These are phyloP conservation scores for Eudorina sp. DNA, from an alignment of 139 green algal genomes.

Conservation along the genomic window DNA sequence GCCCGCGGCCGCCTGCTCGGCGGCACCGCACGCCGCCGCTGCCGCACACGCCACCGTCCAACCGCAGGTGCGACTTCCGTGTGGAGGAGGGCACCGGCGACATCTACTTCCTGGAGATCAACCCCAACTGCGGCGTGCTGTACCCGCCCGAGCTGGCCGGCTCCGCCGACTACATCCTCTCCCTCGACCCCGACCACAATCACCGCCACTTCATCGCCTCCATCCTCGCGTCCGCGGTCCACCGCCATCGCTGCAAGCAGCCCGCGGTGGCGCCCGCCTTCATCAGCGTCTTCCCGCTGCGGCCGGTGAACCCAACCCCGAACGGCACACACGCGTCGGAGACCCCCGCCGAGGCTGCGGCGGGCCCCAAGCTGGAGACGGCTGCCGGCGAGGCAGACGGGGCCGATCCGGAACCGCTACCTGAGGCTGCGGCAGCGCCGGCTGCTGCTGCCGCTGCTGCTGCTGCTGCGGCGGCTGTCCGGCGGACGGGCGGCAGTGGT, in stretches of 20 bases:
- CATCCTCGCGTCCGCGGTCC: conserved; percentile 3
- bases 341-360: too few species aligned
- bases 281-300: background rate
- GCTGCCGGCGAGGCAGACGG: too few species aligned
- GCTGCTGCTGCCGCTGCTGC: background rate
- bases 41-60: background rate
- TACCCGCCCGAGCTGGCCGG: conserved; percentile 33
- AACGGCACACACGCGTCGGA: too few species aligned
- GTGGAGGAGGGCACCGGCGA: conserved; percentile 1
- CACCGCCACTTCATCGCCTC: conserved; percentile 21
- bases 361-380: too few species aligned
- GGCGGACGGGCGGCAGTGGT: background rate
- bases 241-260: conserved; percentile 3
- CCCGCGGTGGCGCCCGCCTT: background rate
- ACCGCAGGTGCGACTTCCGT: conserved; percentile 28
- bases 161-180: conserved; percentile 52
- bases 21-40: background rate
- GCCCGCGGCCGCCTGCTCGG: background rate
- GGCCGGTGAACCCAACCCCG: too few species aligned
- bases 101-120: conserved; percentile 59
- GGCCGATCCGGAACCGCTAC: too few species aligned
- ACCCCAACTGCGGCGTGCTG: conserved; percentile 58
- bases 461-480: background rate
- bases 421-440: too few species aligned
- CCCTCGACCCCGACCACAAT: conserved; percentile 32